Conservation (phyloP, 2,329 filamentous ascomycete genomes). For the Penicillium polonicum region DNA sequence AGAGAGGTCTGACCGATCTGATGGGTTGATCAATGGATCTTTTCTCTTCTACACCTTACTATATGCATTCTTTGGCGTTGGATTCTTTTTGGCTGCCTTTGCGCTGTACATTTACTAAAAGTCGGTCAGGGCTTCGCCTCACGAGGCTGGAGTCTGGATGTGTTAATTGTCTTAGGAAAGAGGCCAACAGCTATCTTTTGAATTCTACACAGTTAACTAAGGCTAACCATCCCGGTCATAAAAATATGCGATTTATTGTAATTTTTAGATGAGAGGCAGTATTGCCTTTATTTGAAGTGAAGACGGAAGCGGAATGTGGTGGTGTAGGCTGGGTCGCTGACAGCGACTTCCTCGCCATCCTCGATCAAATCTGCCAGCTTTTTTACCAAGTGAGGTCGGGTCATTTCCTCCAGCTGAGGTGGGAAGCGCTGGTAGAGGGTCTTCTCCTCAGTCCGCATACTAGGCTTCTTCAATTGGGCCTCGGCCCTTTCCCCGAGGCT, state of each 20-base stretch:
- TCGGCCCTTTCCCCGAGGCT: slow-evolving; percentile 79
- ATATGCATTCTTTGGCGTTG: slow-evolving; percentile 44
- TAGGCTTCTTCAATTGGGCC: slow-evolving; percentile 90
- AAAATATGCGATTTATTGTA: slow-evolving; percentile 8
- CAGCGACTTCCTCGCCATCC: slow-evolving; percentile 83
- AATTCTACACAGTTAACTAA: slow-evolving; percentile 18
- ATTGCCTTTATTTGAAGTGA: slow-evolving; percentile 41
- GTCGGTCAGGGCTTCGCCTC: slow-evolving; percentile 32
- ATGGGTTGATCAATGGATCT: slow-evolving; percentile 32
- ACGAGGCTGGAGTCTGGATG: slow-evolving; percentile 35
- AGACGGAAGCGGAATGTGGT: slow-evolving; percentile 66
- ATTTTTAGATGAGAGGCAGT: not conserved
- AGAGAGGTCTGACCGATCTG: slow-evolving; percentile 46
- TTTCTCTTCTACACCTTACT: slow-evolving; percentile 19
- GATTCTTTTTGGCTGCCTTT: slow-evolving; percentile 31
- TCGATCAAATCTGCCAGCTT: slow-evolving; percentile 74
- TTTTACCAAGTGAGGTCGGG: slow-evolving; percentile 75
- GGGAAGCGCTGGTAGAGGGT: slow-evolving; percentile 89
- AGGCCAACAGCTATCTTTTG: slow-evolving; percentile 24
- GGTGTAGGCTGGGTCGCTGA: slow-evolving; percentile 86
- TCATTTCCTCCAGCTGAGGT: slow-evolving; percentile 77
- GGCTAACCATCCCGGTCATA: slow-evolving; percentile 10
- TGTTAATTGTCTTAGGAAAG: slow-evolving; percentile 28
- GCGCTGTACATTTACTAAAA: slow-evolving; percentile 38
- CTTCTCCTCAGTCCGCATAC: slow-evolving; percentile 74